Percentiles rank a stretch among this genome's conserved stretches.
Evolutionary conservation across 1,284 basidiomycete species (phyloP).

Genomic region (Sporisorium scitamineum): DNA sequence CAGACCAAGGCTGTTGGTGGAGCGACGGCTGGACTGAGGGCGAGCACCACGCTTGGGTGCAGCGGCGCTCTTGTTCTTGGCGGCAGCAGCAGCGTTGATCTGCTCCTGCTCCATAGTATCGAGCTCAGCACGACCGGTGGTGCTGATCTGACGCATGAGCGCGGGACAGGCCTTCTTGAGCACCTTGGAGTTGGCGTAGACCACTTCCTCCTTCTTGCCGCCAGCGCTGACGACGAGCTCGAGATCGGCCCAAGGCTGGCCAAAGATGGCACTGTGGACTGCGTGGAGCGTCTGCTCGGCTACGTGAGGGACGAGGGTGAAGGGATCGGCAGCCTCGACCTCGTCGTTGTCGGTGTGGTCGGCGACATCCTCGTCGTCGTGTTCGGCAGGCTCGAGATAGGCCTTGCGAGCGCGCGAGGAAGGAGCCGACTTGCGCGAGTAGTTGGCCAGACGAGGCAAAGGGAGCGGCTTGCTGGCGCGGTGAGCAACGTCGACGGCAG

Average conservation of each 20-base stretch:
- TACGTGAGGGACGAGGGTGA: slow-evolving; percentile 39
- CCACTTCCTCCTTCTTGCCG: slow-evolving; percentile 31
- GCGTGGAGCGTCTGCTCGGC: slow-evolving; percentile 44
- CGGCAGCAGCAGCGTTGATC: slow-evolving; percentile 15
- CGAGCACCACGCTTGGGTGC: slow-evolving; percentile 3
- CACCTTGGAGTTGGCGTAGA: slow-evolving; percentile 41
- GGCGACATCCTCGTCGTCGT: slow-evolving; percentile 17
- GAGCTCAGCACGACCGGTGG: slow-evolving; percentile 29
- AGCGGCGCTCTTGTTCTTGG: slow-evolving; percentile 14
- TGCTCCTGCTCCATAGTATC: slow-evolving; percentile 41
- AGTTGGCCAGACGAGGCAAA: slow-evolving; percentile 13
- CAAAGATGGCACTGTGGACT: slow-evolving; percentile 44
- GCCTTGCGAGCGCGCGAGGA: slow-evolving; percentile 14
- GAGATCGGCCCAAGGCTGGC: slow-evolving; percentile 42
- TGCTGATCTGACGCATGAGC: slow-evolving; percentile 35
- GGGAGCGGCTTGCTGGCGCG: slow-evolving; percentile 35
- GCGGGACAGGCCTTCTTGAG: slow-evolving; percentile 38
- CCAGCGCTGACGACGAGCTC: slow-evolving; percentile 36
- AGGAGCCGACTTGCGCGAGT: slow-evolving; percentile 10
- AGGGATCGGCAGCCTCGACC: slow-evolving; percentile 30
- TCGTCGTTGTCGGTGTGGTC: slow-evolving; percentile 29
- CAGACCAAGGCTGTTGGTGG: slow-evolving; percentile 29
- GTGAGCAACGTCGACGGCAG: slow-evolving; percentile 21
- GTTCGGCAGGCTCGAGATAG: slow-evolving; percentile 11
- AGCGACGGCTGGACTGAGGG: slow-evolving; percentile 23